Evolutionary conservation across 1,284 basidiomycete species (phyloP).

Genomic region (Crepidotus sp.): DNA sequence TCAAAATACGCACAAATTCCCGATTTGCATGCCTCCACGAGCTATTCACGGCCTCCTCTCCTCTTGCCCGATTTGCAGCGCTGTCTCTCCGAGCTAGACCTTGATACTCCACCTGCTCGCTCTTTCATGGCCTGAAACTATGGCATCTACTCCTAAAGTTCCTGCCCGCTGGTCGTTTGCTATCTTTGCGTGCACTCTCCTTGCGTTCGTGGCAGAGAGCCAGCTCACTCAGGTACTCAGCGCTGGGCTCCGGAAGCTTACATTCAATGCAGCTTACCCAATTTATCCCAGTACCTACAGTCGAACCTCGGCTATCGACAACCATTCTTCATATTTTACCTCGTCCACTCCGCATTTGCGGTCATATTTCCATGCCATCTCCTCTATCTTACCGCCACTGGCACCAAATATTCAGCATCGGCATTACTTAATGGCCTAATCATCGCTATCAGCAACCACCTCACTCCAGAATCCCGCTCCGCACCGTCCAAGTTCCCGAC

Average conservation of each 20-base stretch:
- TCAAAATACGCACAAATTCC: too few relatives aligned
- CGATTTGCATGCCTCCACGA: too few relatives aligned
- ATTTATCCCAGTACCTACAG: slow-evolving; percentile 56
- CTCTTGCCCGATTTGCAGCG: too few relatives aligned
- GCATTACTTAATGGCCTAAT: slow-evolving; percentile 42
- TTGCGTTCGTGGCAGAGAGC: slow-evolving; percentile 62
- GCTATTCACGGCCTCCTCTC: too few relatives aligned
- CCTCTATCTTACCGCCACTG: slow-evolving; percentile 45
- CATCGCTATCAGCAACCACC: slow-evolving; percentile 44
- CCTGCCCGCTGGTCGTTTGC: slow-evolving; percentile 36
- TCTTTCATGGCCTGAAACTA: slow-evolving; percentile 15
- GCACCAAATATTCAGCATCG: slow-evolving; percentile 35
- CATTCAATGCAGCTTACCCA: neutral
- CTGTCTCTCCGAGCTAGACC: too few relatives aligned
- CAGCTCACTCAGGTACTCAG: slow-evolving; percentile 58
- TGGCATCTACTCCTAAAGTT: slow-evolving; percentile 23
- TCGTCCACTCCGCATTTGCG: slow-evolving; percentile 64
- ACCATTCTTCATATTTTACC: slow-evolving; percentile 73
- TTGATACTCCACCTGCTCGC: too few relatives aligned
- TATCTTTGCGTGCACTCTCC: slow-evolving; percentile 43
- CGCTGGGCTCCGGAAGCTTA: neutral
- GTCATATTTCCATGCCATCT: slow-evolving; percentile 68
- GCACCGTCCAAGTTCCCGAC: slow-evolving; percentile 33
- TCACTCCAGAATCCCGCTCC: slow-evolving; percentile 29
- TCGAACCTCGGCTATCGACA: slow-evolving; percentile 59